A percentile compares a stretch with the other conserved stretches of the same genome.
These are phyloP conservation scores for Pterocarpus macrocarpus DNA, from an alignment of 306 rosid species.

Conservation along the genomic window DNA sequence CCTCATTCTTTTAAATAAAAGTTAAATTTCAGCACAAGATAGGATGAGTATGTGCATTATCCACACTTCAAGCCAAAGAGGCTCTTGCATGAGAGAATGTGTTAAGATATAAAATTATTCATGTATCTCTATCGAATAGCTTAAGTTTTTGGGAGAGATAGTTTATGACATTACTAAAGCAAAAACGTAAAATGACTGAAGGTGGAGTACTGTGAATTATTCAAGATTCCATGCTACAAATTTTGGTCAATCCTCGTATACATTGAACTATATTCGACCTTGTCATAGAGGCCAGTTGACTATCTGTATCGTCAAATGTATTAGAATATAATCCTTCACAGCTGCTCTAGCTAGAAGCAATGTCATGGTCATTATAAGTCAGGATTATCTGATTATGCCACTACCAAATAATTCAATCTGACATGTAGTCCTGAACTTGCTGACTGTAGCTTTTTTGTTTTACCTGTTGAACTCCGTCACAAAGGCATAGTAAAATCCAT, in stretches of 20 bases:
- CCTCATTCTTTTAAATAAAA: too few relatives aligned
- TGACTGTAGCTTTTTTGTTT: not conserved
- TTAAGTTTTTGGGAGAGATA: too few relatives aligned
- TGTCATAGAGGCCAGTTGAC: not conserved
- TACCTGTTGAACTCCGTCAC: not conserved
- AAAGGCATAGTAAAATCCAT: not conserved
- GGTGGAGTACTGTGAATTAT: not conserved
- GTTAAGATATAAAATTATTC: too few relatives aligned
- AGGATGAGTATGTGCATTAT: too few relatives aligned
- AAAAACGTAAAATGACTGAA: not conserved
- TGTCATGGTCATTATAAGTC: not conserved
- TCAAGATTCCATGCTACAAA: not conserved
- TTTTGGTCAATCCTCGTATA: not conserved
- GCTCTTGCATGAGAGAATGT: too few relatives aligned
- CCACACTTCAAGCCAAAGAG: too few relatives aligned
- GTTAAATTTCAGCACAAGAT: too few relatives aligned
- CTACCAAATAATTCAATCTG: not conserved
- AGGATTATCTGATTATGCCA: not conserved
- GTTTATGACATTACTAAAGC: not conserved
- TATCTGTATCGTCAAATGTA: not conserved
- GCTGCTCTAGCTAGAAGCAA: not conserved
- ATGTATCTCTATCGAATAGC: too few relatives aligned
- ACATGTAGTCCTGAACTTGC: not conserved
- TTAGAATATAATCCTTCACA: constrained; percentile 3
- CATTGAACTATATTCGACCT: constrained; percentile 9